Evolutionary conservation across 2,329 filamentous ascomycete genomes (phyloP).

Genomic region (Apiospora hydei): DNA sequence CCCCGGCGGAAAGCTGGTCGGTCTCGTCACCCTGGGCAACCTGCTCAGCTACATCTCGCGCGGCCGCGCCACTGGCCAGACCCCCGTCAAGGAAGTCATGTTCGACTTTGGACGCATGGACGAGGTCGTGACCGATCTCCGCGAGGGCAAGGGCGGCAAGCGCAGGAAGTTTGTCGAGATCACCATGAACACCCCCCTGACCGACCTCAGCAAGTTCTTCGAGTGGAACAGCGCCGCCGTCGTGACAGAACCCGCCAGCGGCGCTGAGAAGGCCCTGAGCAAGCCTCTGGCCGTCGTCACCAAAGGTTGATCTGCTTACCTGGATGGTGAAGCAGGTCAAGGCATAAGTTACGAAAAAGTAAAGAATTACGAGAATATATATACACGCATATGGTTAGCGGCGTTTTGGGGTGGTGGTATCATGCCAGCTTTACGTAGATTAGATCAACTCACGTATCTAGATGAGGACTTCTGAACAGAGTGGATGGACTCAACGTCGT

Average conservation of each 20-base stretch:
- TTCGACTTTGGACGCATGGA: constrained; percentile 90
- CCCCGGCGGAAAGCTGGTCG: constrained; percentile 77
- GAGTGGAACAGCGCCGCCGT: constrained; percentile 98
- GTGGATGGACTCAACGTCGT: constrained; percentile 44
- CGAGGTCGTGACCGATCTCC: constrained; percentile 89
- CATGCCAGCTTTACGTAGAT: constrained; percentile 25
- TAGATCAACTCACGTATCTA: constrained; percentile 34
- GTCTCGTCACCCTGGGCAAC: constrained; percentile 94
- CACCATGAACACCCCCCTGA: constrained; percentile 85
- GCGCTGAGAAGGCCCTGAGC: constrained; percentile 57
- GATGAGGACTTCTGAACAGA: constrained; percentile 5
- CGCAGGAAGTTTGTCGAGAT: constrained; percentile 90
- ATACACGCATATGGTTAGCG: constrained; percentile 1
- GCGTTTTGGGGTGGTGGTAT: constrained; percentile 20
- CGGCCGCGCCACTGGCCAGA: constrained; percentile 77
- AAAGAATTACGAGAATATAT: not conserved
- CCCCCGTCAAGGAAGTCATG: constrained; percentile 87
- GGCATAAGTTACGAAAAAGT: not conserved
- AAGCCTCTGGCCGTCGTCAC: constrained; percentile 92
- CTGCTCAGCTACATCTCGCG: constrained; percentile 88
- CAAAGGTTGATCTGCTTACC: constrained; percentile 93
- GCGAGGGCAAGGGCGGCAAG: constrained; percentile 51
- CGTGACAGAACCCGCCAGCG: constrained; percentile 78
- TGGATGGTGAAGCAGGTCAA: constrained; percentile 78
- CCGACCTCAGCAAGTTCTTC: constrained; percentile 87